Evolutionary conservation across 148 eudicot genomes (phyloP).

Genomic region (Nepenthes mirabilis): DNA sequence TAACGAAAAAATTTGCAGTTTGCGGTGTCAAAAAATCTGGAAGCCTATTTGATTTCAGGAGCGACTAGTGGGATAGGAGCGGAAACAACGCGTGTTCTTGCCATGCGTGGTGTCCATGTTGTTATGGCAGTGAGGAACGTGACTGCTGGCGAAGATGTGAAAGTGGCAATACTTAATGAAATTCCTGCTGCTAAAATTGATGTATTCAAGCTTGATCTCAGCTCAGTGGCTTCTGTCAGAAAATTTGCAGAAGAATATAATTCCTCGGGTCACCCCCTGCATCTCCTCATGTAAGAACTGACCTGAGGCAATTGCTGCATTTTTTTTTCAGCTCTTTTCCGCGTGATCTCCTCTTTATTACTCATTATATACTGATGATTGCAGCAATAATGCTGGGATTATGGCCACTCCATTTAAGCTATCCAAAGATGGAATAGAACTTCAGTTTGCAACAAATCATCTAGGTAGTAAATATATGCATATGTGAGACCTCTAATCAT

Average conservation of each 20-base stretch:
- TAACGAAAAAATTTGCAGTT: not conserved
- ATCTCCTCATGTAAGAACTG: slow-evolving; percentile 70
- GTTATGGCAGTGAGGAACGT: slow-evolving; percentile 81
- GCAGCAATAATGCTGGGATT: slow-evolving; percentile 93
- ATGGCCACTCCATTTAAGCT: slow-evolving; percentile 68
- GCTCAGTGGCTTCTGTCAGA: slow-evolving; percentile 61
- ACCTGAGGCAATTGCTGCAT: slow-evolving; percentile 1
- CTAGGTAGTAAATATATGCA: slow-evolving; percentile 30
- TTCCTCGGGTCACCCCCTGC: slow-evolving; percentile 47
- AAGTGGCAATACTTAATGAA: slow-evolving; percentile 46
- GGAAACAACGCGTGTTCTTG: slow-evolving; percentile 71
- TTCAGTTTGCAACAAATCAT: slow-evolving; percentile 90
- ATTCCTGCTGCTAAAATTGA: slow-evolving; percentile 66
- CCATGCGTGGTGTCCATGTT: slow-evolving; percentile 61
- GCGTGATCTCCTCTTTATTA: not conserved
- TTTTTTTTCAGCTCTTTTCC: not conserved
- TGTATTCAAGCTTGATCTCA: slow-evolving; percentile 82
- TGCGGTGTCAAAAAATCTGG: not conserved
- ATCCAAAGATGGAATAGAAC: slow-evolving; percentile 70
- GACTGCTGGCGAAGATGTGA: slow-evolving; percentile 45
- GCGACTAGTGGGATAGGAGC: slow-evolving; percentile 84
- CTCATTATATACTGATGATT: not conserved
- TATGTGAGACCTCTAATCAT: not conserved
- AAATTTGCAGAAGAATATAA: slow-evolving; percentile 66
- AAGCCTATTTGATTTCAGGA: slow-evolving; percentile 35